Evolutionary conservation across 768 basidiomycete genomes (phyloP).

Genomic region (Xanthoconium stramineum): DNA sequence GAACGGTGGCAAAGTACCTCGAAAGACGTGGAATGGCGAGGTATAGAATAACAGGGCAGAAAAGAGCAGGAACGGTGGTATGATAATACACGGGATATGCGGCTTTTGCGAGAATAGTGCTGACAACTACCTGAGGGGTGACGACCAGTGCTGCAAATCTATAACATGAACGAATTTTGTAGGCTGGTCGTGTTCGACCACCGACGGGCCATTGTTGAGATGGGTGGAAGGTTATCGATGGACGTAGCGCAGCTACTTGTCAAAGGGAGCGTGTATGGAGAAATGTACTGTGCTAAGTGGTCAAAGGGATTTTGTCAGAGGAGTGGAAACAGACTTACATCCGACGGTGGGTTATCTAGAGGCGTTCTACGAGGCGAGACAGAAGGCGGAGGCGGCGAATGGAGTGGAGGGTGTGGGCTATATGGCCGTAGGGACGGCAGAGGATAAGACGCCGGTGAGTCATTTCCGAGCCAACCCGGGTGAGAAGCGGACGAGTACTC

Average conservation of each 20-base stretch:
- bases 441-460: constrained; percentile 26
- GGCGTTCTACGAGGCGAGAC: constrained; percentile 26
- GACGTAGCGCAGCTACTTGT: constrained; percentile 29
- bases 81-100: constrained; percentile 15
- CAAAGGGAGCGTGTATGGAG: constrained; percentile 24
- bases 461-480: constrained; percentile 28
- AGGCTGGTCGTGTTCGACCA: constrained; percentile 35
- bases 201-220: constrained; percentile 35
- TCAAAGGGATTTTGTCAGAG: constrained; percentile 1
- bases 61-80: neutral
- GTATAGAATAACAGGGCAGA: constrained; percentile 9
- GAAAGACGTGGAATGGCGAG: constrained; percentile 2
- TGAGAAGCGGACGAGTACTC: constrained; percentile 24
- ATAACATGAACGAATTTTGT: constrained; percentile 34
- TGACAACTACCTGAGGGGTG: constrained; percentile 4
- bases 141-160: constrained; percentile 18
- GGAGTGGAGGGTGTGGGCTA: constrained; percentile 24
- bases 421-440: constrained; percentile 29
- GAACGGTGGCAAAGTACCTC: neutral
- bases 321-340: constrained; percentile 16
- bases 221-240: constrained; percentile 32
- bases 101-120: constrained; percentile 7
- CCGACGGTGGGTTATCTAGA: constrained; percentile 24
- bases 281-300: constrained; percentile 15
- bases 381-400: constrained; percentile 28